Conservation (phyloP, 371 early-diverging fungal species). For the Mortierella sp. region DNA sequence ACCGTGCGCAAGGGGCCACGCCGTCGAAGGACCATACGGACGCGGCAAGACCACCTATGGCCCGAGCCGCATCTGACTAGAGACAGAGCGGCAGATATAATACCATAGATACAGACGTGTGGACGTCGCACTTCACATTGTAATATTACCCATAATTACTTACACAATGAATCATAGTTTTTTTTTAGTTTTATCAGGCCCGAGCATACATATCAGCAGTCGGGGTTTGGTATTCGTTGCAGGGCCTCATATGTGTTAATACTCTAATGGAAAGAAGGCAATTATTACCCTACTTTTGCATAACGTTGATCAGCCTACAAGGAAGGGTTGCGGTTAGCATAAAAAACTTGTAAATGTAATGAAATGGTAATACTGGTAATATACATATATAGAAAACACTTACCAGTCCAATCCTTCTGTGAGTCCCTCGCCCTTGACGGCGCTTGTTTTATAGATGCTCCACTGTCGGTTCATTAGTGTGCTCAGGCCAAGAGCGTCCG, state of each 20-base stretch:
- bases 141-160: no score
- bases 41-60: not conserved
- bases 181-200: no score
- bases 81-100: no score
- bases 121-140: no score
- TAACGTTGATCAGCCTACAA: conserved; percentile 49
- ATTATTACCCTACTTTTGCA: conserved; percentile 47
- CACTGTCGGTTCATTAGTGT: conserved; percentile 91
- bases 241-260: no score
- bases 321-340: not conserved
- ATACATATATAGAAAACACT: not conserved
- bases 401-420: conserved; percentile 87
- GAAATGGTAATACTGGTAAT: not conserved
- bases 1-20: conserved; percentile 31
- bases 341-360: not conserved
- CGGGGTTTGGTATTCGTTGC: no score
- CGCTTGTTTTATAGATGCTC: conserved; percentile 89
- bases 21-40: not conserved
- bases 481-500: conserved; percentile 90
- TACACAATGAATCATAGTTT: no score
- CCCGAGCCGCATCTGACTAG: not conserved
- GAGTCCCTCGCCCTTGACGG: conserved; percentile 87
- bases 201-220: no score
- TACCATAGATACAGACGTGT: no score
- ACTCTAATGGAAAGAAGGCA: no score